phyloP scores from a whole-genome alignment of 2,329 filamentous ascomycete species.

The Scedosporium boydii region DNA sequence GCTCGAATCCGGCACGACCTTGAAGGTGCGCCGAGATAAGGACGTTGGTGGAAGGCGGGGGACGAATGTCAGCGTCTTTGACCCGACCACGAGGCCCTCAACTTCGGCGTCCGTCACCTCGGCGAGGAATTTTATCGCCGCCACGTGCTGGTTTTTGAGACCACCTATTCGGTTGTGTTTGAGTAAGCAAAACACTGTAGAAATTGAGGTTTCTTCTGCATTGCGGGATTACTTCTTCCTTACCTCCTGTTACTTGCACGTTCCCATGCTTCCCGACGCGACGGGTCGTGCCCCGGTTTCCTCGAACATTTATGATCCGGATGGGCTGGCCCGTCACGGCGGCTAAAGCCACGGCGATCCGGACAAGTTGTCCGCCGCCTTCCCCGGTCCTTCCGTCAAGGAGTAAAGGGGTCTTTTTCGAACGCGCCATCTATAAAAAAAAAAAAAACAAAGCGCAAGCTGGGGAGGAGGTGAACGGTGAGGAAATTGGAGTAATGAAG shows the following conservation, averaged over 20 bases:
- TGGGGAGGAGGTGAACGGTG: neutral
- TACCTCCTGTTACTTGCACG: slow-evolving; percentile 5
- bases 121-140: slow-evolving; percentile 45
- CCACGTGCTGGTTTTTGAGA: slow-evolving; percentile 51
- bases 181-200: too few species aligned
- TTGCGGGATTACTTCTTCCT: neutral
- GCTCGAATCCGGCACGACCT: slow-evolving; percentile 36
- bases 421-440: slow-evolving; percentile 15
- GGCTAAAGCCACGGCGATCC: slow-evolving; percentile 45
- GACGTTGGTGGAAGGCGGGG: slow-evolving; percentile 29
- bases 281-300: slow-evolving; percentile 31
- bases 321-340: slow-evolving; percentile 45
- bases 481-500: neutral
- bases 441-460: neutral
- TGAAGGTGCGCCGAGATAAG: slow-evolving; percentile 32
- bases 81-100: slow-evolving; percentile 40
- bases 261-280: slow-evolving; percentile 20
- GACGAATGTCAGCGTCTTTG: slow-evolving; percentile 36
- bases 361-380: slow-evolving; percentile 52
- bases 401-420: slow-evolving; percentile 11
- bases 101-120: slow-evolving; percentile 40
- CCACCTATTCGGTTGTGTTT: slow-evolving; percentile 20
- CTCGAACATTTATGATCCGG: slow-evolving; percentile 44
- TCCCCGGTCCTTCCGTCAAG: slow-evolving; percentile 50
- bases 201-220: neutral